phyloP scores from a whole-genome alignment of 768 basidiomycete species.

The Lentinus tigrinus region DNA sequence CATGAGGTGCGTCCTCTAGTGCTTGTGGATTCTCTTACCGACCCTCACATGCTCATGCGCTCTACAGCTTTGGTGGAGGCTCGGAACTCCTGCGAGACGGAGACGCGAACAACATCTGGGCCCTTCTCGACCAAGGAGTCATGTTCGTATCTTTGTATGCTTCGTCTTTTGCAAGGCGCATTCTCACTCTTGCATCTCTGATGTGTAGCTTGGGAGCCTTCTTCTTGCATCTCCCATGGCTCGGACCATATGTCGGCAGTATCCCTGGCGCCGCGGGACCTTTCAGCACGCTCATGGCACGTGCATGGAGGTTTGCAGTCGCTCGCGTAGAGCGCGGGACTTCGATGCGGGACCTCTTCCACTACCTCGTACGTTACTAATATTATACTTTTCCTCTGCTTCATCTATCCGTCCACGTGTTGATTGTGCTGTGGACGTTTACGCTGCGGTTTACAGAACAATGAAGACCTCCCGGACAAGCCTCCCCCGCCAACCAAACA shows the following conservation, averaged over 20 bases:
- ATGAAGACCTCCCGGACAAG: conserved; percentile 12
- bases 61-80: conserved; percentile 27
- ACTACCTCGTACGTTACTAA: conserved; percentile 38
- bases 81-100: conserved; percentile 26
- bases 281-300: conserved; percentile 2
- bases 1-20: conserved; percentile 38
- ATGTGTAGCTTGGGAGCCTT: neutral
- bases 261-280: neutral
- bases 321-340: conserved; percentile 20
- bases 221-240: conserved; percentile 1
- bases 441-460: conserved; percentile 2
- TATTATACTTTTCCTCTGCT: no score
- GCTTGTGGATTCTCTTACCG: neutral
- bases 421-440: no score
- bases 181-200: neutral
- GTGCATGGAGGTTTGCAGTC: conserved; percentile 2
- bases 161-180: neutral
- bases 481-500: neutral
- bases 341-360: conserved; percentile 33
- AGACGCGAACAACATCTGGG: conserved; percentile 2
- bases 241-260: neutral
- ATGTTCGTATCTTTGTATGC: neutral
- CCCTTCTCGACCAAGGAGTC: neutral
- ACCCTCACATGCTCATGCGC: neutral
- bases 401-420: no score